phyloP scores from a whole-genome alignment of 2,329 filamentous ascomycete genomes.

The Macrophomina phaseolina region DNA sequence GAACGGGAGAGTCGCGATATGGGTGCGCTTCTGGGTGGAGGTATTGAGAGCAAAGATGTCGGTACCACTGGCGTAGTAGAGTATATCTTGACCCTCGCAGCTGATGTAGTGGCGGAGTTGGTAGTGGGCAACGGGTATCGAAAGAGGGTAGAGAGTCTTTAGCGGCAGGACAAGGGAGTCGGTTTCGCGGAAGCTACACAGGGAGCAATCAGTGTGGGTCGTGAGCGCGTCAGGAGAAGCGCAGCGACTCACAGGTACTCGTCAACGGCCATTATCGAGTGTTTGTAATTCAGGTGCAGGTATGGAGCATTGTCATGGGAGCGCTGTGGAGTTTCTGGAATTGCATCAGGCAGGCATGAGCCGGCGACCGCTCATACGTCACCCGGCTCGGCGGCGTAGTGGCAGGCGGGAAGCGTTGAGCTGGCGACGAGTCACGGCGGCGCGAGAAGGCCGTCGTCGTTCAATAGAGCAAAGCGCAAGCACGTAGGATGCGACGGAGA shows the following conservation, averaged over 20 bases:
- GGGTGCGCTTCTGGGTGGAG: constrained; percentile 72
- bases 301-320: constrained; percentile 35
- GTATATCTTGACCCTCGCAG: constrained; percentile 73
- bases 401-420: neutral
- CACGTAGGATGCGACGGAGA: neutral
- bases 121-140: constrained; percentile 69
- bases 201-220: constrained; percentile 32
- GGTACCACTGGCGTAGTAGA: constrained; percentile 83
- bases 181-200: constrained; percentile 52
- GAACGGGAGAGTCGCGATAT: constrained; percentile 71
- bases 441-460: neutral
- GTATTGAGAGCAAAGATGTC: constrained; percentile 66
- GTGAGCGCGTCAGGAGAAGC: constrained; percentile 1
- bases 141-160: constrained; percentile 54
- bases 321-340: constrained; percentile 2
- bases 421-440: constrained; percentile 3
- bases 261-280: constrained; percentile 45
- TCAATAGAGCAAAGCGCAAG: neutral
- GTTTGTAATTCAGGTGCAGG: constrained; percentile 36
- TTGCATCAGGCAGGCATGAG: constrained; percentile 24
- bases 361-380: constrained; percentile 26
- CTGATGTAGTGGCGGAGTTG: constrained; percentile 90
- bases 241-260: constrained; percentile 40
- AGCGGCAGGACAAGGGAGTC: constrained; percentile 52
- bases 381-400: constrained; percentile 16